These are phyloP conservation scores for Scheffersomyces illinoinensis DNA, from an alignment of 1,139 yeast genomes.

Conservation along the genomic window DNA sequence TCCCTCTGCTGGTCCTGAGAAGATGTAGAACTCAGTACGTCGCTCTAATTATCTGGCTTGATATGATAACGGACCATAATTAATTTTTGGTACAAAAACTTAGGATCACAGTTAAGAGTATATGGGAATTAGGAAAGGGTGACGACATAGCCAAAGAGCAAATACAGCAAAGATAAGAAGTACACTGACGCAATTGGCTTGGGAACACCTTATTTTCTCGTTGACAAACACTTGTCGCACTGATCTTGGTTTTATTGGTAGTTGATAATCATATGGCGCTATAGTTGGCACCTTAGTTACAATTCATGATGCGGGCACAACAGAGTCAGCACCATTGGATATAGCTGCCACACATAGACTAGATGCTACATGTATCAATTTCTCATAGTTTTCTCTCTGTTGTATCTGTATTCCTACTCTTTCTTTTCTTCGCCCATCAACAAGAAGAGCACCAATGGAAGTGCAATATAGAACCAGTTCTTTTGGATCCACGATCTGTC, in stretches of 20 bases:
- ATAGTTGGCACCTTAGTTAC: not conserved
- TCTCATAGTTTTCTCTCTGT: not conserved
- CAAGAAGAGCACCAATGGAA: slow-evolving; percentile 34
- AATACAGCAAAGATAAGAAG: no score
- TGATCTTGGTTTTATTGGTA: not conserved
- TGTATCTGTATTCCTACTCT: not conserved
- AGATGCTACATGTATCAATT: not conserved
- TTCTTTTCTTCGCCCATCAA: slow-evolving; percentile 26
- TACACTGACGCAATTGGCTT: no score
- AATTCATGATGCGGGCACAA: not conserved
- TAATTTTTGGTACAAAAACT: no score
- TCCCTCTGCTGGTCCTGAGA: no score
- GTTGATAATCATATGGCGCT: not conserved
- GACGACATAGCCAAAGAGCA: no score
- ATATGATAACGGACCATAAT: no score
- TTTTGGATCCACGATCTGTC: slow-evolving; percentile 52
- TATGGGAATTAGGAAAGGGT: no score
- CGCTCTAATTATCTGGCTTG: no score
- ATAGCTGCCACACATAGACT: not conserved
- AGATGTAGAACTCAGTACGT: no score
- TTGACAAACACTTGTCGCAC: no score
- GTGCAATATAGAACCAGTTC: slow-evolving; percentile 54
- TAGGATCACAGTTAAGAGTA: no score
- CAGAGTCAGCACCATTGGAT: not conserved
- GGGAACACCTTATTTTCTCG: no score